Percentiles rank a stretch among this genome's conserved stretches.
These are phyloP conservation scores for Pythium vanterpoolii DNA, from an alignment of 352 stramenopile genomes.

Conservation along the genomic window DNA sequence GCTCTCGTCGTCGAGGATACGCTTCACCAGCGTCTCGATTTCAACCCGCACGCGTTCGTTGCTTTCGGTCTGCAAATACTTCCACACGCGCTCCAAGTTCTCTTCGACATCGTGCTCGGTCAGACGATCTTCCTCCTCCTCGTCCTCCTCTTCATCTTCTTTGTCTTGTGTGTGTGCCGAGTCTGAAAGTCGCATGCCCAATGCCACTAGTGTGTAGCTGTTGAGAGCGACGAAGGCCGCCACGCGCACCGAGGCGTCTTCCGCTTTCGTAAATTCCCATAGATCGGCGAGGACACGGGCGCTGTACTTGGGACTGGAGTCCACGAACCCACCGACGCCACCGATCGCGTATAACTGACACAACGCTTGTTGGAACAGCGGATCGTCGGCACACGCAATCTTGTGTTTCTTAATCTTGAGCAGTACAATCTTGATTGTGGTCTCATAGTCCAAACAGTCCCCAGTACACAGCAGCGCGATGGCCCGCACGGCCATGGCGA, in stretches of 20 bases:
- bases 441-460: conserved; percentile 75
- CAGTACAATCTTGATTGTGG: conserved; percentile 69
- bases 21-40: conserved; percentile 35
- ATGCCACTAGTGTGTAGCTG: conserved; percentile 38
- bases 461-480: conserved; percentile 49
- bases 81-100: conserved; percentile 44
- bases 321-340: conserved; percentile 17
- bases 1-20: conserved; percentile 43
- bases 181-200: conserved; percentile 46
- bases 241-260: conserved; percentile 34
- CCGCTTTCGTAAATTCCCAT: conserved; percentile 43
- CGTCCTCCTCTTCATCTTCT: conserved; percentile 27
- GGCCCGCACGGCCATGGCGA: conserved; percentile 60
- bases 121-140: conserved; percentile 32
- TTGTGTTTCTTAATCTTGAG: conserved; percentile 69
- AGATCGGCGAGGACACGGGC: conserved; percentile 44
- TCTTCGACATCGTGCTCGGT: conserved; percentile 40
- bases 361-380: conserved; percentile 55
- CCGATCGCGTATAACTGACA: conserved; percentile 50
- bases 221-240: conserved; percentile 43
- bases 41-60: conserved; percentile 31
- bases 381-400: conserved; percentile 36
- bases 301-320: conserved; percentile 45
- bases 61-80: conserved; percentile 32
- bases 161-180: conserved; percentile 10